phyloP scores from a whole-genome alignment of 2,329 filamentous ascomycete species.

The Aspergillus ruber region DNA sequence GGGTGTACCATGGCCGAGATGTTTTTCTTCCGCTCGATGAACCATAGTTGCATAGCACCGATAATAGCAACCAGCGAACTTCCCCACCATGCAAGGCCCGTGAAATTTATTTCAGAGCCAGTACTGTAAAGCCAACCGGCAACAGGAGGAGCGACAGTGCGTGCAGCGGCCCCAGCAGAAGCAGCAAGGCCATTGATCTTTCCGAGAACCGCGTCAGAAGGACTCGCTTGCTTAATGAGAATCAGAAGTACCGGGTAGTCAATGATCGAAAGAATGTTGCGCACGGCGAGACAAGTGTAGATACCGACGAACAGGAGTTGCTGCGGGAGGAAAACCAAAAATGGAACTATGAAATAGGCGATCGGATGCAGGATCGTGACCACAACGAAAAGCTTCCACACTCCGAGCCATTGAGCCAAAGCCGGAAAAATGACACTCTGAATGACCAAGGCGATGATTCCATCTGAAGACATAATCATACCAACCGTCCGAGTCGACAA shows the following conservation, averaged over 20 bases:
- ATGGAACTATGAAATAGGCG: conserved; percentile 64
- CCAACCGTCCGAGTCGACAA: conserved; percentile 61
- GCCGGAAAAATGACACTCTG: conserved; percentile 66
- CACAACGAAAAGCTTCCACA: conserved; percentile 61
- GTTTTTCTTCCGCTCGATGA: conserved; percentile 46
- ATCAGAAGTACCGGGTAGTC: conserved; percentile 64
- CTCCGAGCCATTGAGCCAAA: conserved; percentile 56
- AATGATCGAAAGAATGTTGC: conserved; percentile 63
- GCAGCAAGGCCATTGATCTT: conserved; percentile 68
- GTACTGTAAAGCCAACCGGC: conserved; percentile 61
- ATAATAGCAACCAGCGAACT: conserved; percentile 51
- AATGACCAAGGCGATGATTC: conserved; percentile 64
- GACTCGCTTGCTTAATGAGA: conserved; percentile 65
- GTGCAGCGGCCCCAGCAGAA: conserved; percentile 62
- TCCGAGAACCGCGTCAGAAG: conserved; percentile 56
- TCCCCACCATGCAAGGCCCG: conserved; percentile 58
- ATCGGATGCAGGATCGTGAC: conserved; percentile 62
- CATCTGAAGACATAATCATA: conserved; percentile 62
- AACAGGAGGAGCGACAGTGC: conserved; percentile 63
- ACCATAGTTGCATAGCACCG: conserved; percentile 52
- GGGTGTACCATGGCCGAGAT: conserved; percentile 33
- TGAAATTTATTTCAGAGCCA: conserved; percentile 52
- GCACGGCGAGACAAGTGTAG: conserved; percentile 58
- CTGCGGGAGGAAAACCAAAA: conserved; percentile 54
- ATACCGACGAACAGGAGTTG: conserved; percentile 54